Percentiles rank a stretch among this genome's conserved stretches.
phyloP scores from a whole-genome alignment of 1,284 basidiomycete species.

The Somion occarium region DNA sequence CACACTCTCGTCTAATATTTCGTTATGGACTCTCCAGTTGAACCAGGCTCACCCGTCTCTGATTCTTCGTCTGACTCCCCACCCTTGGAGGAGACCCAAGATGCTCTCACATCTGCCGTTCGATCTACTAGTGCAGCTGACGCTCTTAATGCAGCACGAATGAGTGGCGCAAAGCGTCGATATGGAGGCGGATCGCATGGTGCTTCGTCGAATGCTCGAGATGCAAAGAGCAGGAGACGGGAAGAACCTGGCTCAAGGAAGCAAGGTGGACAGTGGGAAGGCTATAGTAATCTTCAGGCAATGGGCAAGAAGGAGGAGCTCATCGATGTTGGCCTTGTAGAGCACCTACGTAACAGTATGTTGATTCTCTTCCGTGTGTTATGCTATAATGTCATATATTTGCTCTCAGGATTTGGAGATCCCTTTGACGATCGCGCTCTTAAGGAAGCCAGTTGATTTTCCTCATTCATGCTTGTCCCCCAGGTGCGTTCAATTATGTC shows the following conservation, averaged over 20 bases:
- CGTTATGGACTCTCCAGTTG: too few relatives aligned
- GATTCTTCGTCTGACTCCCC: too few relatives aligned
- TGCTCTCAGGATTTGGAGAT: conserved; percentile 38
- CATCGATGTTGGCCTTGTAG: conserved; percentile 33
- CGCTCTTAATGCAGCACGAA: not conserved
- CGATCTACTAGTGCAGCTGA: not conserved
- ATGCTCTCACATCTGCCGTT: too few relatives aligned
- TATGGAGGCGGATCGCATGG: conserved; percentile 16
- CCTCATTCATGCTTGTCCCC: too few relatives aligned
- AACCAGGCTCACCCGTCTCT: too few relatives aligned
- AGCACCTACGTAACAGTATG: conserved; percentile 36
- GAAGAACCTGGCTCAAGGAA: conserved; percentile 25
- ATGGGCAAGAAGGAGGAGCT: conserved; percentile 34
- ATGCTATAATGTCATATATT: not conserved
- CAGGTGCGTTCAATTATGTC: too few relatives aligned
- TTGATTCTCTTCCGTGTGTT: not conserved
- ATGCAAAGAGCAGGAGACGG: conserved; percentile 37
- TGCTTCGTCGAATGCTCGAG: conserved; percentile 22
- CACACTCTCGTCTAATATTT: too few relatives aligned
- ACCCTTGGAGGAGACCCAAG: too few relatives aligned
- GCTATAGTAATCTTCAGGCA: not conserved
- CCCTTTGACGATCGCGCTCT: conserved; percentile 37
- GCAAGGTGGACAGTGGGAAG: conserved; percentile 22
- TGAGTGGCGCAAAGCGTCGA: not conserved
- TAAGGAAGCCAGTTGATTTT: conserved; percentile 24